Evolutionary conservation across 2,329 filamentous ascomycete species (phyloP), one percentile per base, ranked within the genome.

Genomic region (Zymoseptoria tritici): DNA sequence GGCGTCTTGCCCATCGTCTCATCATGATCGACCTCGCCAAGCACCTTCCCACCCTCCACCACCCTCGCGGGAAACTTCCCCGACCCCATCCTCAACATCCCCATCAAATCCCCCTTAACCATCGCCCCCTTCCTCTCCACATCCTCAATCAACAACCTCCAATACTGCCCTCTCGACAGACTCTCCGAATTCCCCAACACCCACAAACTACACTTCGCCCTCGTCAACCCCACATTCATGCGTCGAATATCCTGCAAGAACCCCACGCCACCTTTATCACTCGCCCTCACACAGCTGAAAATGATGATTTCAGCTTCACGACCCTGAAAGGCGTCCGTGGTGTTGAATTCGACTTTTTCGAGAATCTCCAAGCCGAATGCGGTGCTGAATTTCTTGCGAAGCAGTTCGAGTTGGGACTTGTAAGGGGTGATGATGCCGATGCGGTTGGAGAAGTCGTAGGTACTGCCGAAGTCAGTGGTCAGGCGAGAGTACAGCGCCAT

Each of bases 391-490:
- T 86, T 85, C 53, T 81, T 79, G 64, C 89, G 91, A 60, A 99
- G 80, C 73, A 91, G 87, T 59, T 82, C 85, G 13, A 99, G 78
- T 73, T 99, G 94, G 20, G 91, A 91, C 73, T 97, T 99, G 77
- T 99, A 99, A 0, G 93, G 94, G 0, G 95, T 97, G 72, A 99
- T 99, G 73, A 99, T 93, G 67, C 94, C 94, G 58, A 99, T 88
- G 72, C 96, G 96, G 62, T 89, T 85, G 62, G 83, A 84, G 2
- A 80, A 77, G 22, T 67, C 60, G 55, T 64, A 64, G 20, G 62
- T 59, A 22, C 58, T 61, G 64, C 88, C 66, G 61, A 75, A 93
- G 71, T 96, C 92, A 0, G 80, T 81, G 49, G 83, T 84, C 64
- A 99, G 83, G 3, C 91, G 85, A 50, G 89, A 83, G 72, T 94